These are phyloP conservation scores for Hypoxylon sp. DNA, from an alignment of 2,329 filamentous ascomycete genomes.

Conservation along the genomic window DNA sequence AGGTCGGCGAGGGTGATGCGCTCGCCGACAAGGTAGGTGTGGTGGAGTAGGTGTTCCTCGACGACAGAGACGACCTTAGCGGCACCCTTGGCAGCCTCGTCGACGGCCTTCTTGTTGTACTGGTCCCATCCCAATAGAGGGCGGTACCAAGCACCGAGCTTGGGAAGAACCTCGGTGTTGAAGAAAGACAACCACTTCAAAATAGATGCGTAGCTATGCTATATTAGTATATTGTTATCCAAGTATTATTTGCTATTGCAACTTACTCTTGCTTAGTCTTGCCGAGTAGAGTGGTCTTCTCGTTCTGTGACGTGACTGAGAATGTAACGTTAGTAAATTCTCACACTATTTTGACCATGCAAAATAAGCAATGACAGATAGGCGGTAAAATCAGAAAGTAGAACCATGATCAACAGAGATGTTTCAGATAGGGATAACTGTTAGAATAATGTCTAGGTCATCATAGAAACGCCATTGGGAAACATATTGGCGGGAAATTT, in stretches of 20 bases:
- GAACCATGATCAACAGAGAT: conserved; percentile 86
- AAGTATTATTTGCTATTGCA: not conserved
- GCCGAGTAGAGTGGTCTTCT: conserved; percentile 98
- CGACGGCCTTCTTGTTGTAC: conserved; percentile 99
- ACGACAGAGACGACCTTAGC: conserved; percentile 78
- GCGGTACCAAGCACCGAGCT: conserved; percentile 84
- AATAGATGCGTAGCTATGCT: conserved; percentile 86
- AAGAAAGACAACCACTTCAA: conserved; percentile 98
- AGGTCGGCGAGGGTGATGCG: conserved; percentile 96
- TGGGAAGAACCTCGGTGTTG: conserved; percentile 86
- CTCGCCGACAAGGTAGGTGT: conserved; percentile 98
- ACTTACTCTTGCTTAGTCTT: conserved; percentile 99
- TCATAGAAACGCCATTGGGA: conserved; percentile 63
- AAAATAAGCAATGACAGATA: conserved; percentile 39
- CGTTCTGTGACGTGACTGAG: conserved; percentile 97
- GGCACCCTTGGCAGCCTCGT: conserved; percentile 80
- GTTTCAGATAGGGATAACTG: conserved; percentile 99
- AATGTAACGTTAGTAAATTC: conserved; percentile 47
- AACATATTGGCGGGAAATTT: conserved; percentile 22
- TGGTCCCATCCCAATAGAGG: conserved; percentile 84
- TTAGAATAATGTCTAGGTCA: conserved; percentile 82
- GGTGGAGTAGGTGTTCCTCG: conserved; percentile 89
- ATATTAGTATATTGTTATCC: conserved; percentile 46
- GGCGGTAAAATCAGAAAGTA: conserved; percentile 80
- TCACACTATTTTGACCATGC: conserved; percentile 49